These are phyloP conservation scores for Tylopilus sp. DNA, from an alignment of 768 basidiomycete genomes.

Conservation along the genomic window DNA sequence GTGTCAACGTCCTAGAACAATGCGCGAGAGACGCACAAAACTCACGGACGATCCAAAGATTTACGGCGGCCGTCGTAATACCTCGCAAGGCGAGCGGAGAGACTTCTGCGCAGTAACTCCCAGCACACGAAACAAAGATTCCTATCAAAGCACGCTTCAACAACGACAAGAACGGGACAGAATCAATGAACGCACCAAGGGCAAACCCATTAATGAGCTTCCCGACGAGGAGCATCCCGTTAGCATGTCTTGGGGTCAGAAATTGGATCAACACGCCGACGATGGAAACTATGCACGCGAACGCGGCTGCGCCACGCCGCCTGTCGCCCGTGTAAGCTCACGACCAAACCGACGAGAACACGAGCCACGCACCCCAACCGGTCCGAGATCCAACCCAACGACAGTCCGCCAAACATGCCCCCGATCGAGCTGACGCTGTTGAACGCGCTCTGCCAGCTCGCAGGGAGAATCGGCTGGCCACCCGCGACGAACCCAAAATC, in stretches of 20 bases:
- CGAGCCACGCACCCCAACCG: constrained; percentile 15
- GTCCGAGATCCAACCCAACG: constrained; percentile 23
- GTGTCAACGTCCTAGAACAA: background rate
- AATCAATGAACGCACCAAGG: constrained; percentile 21
- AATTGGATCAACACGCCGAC: constrained; percentile 24
- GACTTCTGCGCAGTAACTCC: background rate
- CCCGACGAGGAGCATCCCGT: constrained; percentile 22
- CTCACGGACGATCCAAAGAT: background rate
- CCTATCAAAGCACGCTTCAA: background rate
- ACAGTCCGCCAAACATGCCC: constrained; percentile 27
- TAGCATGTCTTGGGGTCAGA: constrained; percentile 20
- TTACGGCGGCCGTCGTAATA: background rate
- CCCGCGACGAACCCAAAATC: constrained; percentile 21
- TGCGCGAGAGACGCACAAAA: background rate
- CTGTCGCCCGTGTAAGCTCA: too few relatives aligned
- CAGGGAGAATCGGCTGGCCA: constrained; percentile 14
- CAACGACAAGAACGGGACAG: too few relatives aligned
- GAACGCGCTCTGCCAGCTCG: constrained; percentile 29
- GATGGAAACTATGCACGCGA: constrained; percentile 23
- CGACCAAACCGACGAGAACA: too few relatives aligned
- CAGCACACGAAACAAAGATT: background rate
- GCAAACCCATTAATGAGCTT: constrained; percentile 27
- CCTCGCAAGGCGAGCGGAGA: background rate
- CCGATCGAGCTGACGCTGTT: constrained; percentile 24
- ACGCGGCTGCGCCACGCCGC: constrained; percentile 20